These are phyloP conservation scores for Aspergillus biplanus DNA, from an alignment of 495 filamentous ascomycete genomes.

Conservation along the genomic window DNA sequence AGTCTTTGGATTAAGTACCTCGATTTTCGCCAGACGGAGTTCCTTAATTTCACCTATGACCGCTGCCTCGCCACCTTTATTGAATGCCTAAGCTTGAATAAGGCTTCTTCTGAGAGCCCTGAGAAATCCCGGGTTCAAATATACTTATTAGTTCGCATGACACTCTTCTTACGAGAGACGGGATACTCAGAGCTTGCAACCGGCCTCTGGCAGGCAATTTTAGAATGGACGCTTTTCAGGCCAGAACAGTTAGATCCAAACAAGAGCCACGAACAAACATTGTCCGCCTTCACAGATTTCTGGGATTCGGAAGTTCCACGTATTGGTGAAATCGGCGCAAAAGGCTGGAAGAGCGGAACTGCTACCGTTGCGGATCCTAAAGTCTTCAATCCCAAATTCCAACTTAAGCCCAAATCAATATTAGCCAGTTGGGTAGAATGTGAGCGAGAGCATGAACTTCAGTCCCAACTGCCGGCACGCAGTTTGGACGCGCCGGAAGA, in stretches of 20 bases:
- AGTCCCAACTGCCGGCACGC: constrained; percentile 65
- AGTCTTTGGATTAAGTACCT: constrained; percentile 75
- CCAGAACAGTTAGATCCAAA: constrained; percentile 35
- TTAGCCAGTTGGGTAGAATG: constrained; percentile 62
- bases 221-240: constrained; percentile 73
- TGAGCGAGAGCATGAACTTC: constrained; percentile 55
- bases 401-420: constrained; percentile 30
- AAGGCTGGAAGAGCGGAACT: constrained; percentile 63
- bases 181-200: constrained; percentile 79
- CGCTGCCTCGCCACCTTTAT: constrained; percentile 58
- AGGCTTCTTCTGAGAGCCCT: constrained; percentile 26
- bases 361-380: constrained; percentile 26
- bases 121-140: constrained; percentile 54
- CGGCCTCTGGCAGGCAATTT: constrained; percentile 79
- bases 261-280: constrained; percentile 17
- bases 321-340: constrained; percentile 72
- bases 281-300: constrained; percentile 66
- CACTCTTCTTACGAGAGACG: constrained; percentile 73
- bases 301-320: constrained; percentile 88
- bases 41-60: constrained; percentile 70
- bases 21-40: constrained; percentile 73
- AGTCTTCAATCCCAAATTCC: constrained; percentile 19
- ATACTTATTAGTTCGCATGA: constrained; percentile 75
- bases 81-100: constrained; percentile 58
- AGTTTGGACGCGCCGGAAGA: constrained; percentile 68